Percentiles rank a stretch among this genome's conserved stretches.
Conservation (phyloP, 2,329 filamentous ascomycete genomes). For the Cryphonectria nitschkei region DNA sequence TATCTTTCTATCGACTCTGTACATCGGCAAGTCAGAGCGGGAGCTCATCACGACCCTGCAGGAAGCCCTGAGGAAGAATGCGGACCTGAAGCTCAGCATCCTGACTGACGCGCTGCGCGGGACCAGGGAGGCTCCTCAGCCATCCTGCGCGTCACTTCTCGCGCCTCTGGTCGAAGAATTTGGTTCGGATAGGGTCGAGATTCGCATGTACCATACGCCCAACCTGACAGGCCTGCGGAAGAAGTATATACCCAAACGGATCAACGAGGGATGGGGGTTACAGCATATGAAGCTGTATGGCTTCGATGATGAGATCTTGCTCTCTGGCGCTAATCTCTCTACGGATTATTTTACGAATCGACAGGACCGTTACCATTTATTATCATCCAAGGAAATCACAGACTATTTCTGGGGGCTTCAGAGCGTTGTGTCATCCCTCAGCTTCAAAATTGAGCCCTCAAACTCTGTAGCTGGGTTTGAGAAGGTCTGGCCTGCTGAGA, state of each 20-base stretch:
- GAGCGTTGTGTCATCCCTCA: slow-evolving; percentile 74
- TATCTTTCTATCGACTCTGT: slow-evolving; percentile 93
- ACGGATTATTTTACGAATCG: slow-evolving; percentile 95
- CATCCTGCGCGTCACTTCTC: slow-evolving; percentile 87
- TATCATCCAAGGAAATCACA: slow-evolving; percentile 76
- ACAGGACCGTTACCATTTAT: slow-evolving; percentile 92
- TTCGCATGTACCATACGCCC: slow-evolving; percentile 97
- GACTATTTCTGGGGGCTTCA: slow-evolving; percentile 84
- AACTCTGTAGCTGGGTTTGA: slow-evolving; percentile 59
- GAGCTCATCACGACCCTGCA: slow-evolving; percentile 83
- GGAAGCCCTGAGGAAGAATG: slow-evolving; percentile 73
- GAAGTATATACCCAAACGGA: slow-evolving; percentile 79
- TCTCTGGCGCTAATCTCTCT: slow-evolving; percentile 92
- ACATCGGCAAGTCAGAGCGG: slow-evolving; percentile 91
- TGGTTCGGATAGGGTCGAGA: slow-evolving; percentile 80
- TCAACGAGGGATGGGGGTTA: slow-evolving; percentile 97
- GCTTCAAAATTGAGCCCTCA: slow-evolving; percentile 75
- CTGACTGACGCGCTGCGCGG: slow-evolving; percentile 90
- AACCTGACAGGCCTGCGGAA: slow-evolving; percentile 89
- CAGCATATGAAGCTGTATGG: slow-evolving; percentile 99
- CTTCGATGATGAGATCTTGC: slow-evolving; percentile 90
- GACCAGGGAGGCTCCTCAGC: slow-evolving; percentile 83
- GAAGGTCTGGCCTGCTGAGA: slow-evolving; percentile 74
- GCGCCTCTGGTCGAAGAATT: slow-evolving; percentile 84
- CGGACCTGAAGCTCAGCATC: slow-evolving; percentile 80